These are phyloP conservation scores for Penicillium egyptiacum DNA, from an alignment of 495 filamentous ascomycete genomes.

Conservation along the genomic window DNA sequence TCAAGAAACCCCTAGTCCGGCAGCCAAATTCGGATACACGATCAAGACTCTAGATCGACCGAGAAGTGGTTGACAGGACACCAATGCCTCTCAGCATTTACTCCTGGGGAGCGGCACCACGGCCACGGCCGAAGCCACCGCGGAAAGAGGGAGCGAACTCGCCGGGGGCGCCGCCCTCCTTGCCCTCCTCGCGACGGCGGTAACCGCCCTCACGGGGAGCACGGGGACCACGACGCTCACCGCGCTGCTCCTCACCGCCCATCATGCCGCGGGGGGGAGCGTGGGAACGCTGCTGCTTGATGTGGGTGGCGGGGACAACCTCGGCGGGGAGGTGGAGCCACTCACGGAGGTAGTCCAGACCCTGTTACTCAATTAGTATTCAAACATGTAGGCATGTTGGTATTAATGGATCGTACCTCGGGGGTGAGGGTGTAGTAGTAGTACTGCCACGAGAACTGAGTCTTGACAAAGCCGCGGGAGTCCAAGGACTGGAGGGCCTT, in stretches of 20 bases:
- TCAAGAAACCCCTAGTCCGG: slow-evolving; percentile 36
- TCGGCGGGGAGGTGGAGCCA: slow-evolving; percentile 99
- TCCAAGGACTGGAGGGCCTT: slow-evolving; percentile 97
- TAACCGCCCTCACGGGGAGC: slow-evolving; percentile 92
- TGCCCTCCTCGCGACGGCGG: slow-evolving; percentile 84
- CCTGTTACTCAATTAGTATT: slow-evolving; percentile 36
- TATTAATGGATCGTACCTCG: slow-evolving; percentile 49
- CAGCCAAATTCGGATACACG: slow-evolving; percentile 32
- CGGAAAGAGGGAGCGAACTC: slow-evolving; percentile 96
- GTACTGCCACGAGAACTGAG: slow-evolving; percentile 99
- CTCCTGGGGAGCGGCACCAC: slow-evolving; percentile 67
- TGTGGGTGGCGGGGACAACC: slow-evolving; percentile 98
- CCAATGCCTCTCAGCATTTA: slow-evolving; percentile 38
- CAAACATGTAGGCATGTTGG: neutral
- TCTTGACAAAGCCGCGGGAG: slow-evolving; percentile 98
- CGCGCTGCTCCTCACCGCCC: slow-evolving; percentile 81
- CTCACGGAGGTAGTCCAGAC: slow-evolving; percentile 99
- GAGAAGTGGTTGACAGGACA: slow-evolving; percentile 37
- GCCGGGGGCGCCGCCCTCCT: slow-evolving; percentile 93
- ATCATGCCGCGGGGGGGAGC: slow-evolving; percentile 98
- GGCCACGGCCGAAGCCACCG: slow-evolving; percentile 91
- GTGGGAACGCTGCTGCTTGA: slow-evolving; percentile 99
- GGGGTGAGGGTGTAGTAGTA: slow-evolving; percentile 99
- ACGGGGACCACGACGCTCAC: slow-evolving; percentile 68
- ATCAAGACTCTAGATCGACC: slow-evolving; percentile 38